A percentile compares a stretch with the other conserved stretches of the same genome.
Conservation (phyloP, 306 rosid species). For the Cucumis cinereus region DNA sequence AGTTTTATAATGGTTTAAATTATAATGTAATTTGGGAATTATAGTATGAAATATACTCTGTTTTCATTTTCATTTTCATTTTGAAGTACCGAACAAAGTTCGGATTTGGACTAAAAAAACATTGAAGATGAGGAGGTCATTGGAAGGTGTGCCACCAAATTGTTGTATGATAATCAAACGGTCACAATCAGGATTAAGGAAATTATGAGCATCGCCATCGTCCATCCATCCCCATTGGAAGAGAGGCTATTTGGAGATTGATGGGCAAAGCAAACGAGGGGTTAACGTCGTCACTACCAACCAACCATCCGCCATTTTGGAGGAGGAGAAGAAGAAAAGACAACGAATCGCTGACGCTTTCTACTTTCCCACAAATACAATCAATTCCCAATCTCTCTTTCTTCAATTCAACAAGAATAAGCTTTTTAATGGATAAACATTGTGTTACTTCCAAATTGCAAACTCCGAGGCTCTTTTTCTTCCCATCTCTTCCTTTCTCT, state of each 20-base stretch:
- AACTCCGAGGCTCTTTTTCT: neutral
- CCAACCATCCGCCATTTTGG: neutral
- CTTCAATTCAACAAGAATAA: too few relatives aligned
- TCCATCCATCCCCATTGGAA: neutral
- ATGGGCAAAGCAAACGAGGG: neutral
- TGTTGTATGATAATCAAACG: neutral
- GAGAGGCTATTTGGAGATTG: neutral
- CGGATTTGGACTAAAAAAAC: neutral
- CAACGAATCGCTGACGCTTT: neutral
- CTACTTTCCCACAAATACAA: too few relatives aligned
- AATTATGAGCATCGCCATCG: neutral
- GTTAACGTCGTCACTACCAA: neutral
- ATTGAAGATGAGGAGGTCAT: neutral
- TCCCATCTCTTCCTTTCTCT: neutral
- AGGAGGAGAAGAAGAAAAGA: neutral
- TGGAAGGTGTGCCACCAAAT: slow-evolving; percentile 3
- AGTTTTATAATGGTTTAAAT: too few relatives aligned
- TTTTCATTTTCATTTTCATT: too few relatives aligned
- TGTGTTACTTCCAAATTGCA: neutral
- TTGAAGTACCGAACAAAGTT: too few relatives aligned
- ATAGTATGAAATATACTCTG: too few relatives aligned
- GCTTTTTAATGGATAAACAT: neutral
- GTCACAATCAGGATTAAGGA: neutral
- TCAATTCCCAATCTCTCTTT: too few relatives aligned
- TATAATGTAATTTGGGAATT: too few relatives aligned